A percentile compares a stretch with the other conserved stretches of the same genome.
phyloP scores from a whole-genome alignment of 139 green algal species.

The Chlorella sp. region DNA sequence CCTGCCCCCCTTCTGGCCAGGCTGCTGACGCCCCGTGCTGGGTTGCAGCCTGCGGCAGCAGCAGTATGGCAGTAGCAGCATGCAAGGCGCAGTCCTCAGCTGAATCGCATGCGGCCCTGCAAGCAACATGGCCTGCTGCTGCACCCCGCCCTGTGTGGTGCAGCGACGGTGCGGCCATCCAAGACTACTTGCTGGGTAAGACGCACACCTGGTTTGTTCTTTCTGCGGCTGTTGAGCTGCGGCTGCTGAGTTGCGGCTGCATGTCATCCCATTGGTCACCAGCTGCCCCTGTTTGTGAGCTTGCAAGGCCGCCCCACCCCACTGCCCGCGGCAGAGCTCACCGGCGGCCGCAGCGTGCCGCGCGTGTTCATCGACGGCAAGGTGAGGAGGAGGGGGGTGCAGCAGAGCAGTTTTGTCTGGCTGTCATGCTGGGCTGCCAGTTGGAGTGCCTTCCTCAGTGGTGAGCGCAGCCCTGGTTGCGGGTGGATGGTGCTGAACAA shows the following conservation, averaged over 20 bases:
- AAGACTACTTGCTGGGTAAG: background rate
- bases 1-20: background rate
- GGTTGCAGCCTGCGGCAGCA: background rate
- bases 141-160: background rate
- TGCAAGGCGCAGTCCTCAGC: background rate
- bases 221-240: background rate
- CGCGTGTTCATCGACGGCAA: conserved; percentile 52
- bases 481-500: too few relatives aligned
- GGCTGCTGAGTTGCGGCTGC: background rate
- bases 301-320: too few relatives aligned
- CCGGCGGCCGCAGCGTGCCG: conserved; percentile 34
- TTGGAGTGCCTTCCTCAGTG: too few relatives aligned
- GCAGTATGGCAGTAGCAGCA: background rate
- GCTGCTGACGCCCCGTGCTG: background rate
- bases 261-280: background rate
- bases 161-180: conserved; percentile 13
- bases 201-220: background rate
- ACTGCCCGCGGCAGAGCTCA: conserved; percentile 1
- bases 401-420: too few relatives aligned
- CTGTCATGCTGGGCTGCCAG: too few relatives aligned
- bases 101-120: too few relatives aligned
- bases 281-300: background rate
- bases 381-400: background rate
- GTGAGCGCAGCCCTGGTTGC: too few relatives aligned
- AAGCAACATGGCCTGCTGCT: too few relatives aligned